These are phyloP conservation scores for Fonsecaea monophora DNA, from an alignment of 2,329 filamentous ascomycete genomes.

Conservation along the genomic window DNA sequence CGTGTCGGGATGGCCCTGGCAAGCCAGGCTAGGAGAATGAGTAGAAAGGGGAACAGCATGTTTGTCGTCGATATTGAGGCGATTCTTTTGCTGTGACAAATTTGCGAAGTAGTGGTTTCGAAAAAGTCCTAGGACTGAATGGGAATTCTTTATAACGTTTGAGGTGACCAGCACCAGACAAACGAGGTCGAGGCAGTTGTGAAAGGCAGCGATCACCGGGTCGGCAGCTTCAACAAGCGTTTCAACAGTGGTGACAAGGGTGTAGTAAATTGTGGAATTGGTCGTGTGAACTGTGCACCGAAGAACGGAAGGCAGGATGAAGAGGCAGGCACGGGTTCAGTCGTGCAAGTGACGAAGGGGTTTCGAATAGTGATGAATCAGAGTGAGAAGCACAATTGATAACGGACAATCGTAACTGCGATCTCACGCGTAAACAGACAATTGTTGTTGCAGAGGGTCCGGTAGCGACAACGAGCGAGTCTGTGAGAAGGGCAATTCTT, in stretches of 20 bases:
- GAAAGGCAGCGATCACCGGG: constrained; percentile 9
- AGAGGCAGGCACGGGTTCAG: constrained; percentile 10
- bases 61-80: constrained; percentile 1
- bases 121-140: neutral
- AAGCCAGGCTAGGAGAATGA: constrained; percentile 29
- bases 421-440: constrained; percentile 1
- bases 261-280: neutral
- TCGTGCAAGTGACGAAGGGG: constrained; percentile 11
- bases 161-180: constrained; percentile 24
- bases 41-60: constrained; percentile 27
- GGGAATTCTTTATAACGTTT: constrained; percentile 6
- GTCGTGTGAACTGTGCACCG: constrained; percentile 11
- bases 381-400: constrained; percentile 17
- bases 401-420: constrained; percentile 20
- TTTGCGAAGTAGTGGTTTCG: constrained; percentile 4
- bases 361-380: constrained; percentile 13
- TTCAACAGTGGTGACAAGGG: neutral
- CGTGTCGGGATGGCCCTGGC: constrained; percentile 24
- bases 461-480: neutral
- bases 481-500: neutral
- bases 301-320: neutral
- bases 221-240: neutral
- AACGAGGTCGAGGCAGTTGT: constrained; percentile 15
- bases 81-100: neutral
- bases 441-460: constrained; percentile 6